These are phyloP conservation scores for Batrachochytrium dendrobatidis DNA, from an alignment of 371 early-diverging fungal species.

Conservation along the genomic window DNA sequence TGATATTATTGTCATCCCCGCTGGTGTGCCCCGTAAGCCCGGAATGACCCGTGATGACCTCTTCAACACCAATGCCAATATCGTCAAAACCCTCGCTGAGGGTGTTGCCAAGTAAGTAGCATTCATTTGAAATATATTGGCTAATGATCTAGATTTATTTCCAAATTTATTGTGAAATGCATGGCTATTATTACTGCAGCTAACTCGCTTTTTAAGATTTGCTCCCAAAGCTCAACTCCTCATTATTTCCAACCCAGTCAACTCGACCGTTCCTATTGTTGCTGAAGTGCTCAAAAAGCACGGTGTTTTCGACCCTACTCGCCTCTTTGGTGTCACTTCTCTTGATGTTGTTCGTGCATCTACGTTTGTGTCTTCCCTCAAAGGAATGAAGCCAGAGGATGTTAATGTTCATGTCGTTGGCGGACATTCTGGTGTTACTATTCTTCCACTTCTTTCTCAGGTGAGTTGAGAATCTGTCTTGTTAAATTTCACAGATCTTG, in stretches of 20 bases:
- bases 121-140: neutral
- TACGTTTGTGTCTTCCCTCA: constrained; percentile 79
- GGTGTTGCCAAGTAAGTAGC: constrained; percentile 54
- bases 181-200: too few relatives aligned
- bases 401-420: constrained; percentile 91
- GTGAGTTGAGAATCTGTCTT: constrained; percentile 5
- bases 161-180: too few relatives aligned
- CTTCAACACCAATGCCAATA: constrained; percentile 97
- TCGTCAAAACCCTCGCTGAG: constrained; percentile 78
- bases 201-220: constrained; percentile 33
- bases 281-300: constrained; percentile 93
- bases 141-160: too few relatives aligned
- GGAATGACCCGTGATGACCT: constrained; percentile 98
- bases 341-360: constrained; percentile 97
- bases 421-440: constrained; percentile 70
- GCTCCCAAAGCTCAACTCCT: constrained; percentile 93
- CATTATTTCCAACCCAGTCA: constrained; percentile 99
- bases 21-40: constrained; percentile 97
- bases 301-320: constrained; percentile 79
- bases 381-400: constrained; percentile 91
- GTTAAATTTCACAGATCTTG: neutral
- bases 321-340: constrained; percentile 95
- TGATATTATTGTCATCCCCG: constrained; percentile 93
- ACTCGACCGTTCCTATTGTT: constrained; percentile 97
- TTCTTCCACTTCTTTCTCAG: constrained; percentile 39